phyloP scores from a whole-genome alignment of 208 protist species.

The Trypanosomatidae sp. region DNA sequence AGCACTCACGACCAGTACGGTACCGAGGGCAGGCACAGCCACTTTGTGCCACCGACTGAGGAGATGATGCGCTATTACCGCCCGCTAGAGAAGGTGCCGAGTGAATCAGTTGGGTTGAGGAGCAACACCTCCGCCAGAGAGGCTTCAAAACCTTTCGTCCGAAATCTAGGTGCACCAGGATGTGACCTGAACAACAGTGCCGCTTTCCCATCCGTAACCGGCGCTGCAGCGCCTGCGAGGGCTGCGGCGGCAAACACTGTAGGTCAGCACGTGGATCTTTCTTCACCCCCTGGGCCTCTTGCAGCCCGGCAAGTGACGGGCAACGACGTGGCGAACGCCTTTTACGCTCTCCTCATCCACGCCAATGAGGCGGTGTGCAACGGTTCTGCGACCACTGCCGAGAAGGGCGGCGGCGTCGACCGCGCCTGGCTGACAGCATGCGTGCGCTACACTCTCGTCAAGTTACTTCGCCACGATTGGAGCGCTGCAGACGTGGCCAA shows the following conservation, averaged over 20 bases:
- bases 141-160: background rate
- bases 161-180: background rate
- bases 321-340: conserved; percentile 3
- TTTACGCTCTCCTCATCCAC: conserved; percentile 2
- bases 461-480: conserved; percentile 33
- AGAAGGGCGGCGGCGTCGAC: background rate
- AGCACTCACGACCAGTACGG: conserved; percentile 7
- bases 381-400: background rate
- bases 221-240: background rate
- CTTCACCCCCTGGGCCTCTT: background rate
- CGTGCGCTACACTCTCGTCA: conserved; percentile 36
- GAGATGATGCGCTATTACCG: conserved; percentile 17
- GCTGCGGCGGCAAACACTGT: background rate
- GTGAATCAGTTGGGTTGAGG: background rate
- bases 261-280: conserved; percentile 2
- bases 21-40: conserved; percentile 8
- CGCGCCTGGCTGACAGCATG: conserved; percentile 33
- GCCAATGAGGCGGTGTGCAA: conserved; percentile 5
- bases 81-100: background rate
- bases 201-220: background rate
- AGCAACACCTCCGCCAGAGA: background rate
- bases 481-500: conserved; percentile 9
- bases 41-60: conserved; percentile 44
- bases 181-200: background rate
- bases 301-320: background rate